Conservation (phyloP, 495 filamentous ascomycete genomes). For the Xylaria venustula region DNA sequence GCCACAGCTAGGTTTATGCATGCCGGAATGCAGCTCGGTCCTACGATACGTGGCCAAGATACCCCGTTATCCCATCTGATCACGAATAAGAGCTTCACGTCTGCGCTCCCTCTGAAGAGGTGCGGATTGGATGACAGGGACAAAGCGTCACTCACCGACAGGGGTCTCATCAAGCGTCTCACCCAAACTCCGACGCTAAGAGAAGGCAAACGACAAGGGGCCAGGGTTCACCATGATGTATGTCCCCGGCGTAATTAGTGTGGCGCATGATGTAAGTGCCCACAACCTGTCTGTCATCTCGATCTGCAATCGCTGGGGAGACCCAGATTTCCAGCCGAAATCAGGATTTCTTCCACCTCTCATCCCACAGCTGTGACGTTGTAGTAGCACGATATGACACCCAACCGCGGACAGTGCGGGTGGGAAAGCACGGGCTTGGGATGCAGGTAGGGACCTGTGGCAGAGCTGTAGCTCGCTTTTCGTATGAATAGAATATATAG, state of each 20-base stretch:
- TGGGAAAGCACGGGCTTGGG: neutral
- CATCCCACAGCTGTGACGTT: conserved; percentile 5
- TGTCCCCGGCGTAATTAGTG: neutral
- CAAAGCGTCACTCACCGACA: neutral
- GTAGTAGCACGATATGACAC: conserved; percentile 1
- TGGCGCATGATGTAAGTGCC: conserved; percentile 12
- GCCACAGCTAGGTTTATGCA: neutral
- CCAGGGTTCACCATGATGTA: neutral
- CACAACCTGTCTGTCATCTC: conserved; percentile 6
- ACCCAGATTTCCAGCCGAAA: conserved; percentile 6
- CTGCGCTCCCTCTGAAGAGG: no score
- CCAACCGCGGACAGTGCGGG: neutral
- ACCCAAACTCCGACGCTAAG: neutral
- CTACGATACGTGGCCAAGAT: no score
- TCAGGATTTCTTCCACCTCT: conserved; percentile 7
- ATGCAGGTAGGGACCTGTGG: conserved; percentile 1
- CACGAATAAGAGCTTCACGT: no score
- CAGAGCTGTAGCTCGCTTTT: neutral
- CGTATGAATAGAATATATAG: neutral
- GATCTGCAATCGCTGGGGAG: conserved; percentile 3
- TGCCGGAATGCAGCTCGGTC: no score
- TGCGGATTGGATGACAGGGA: neutral
- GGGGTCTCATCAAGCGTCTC: neutral
- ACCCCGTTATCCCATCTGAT: no score
- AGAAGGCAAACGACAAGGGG: neutral